These are phyloP conservation scores for Rhynchospora tenuis DNA, from an alignment of 176 grass and related monocot species.

Conservation along the genomic window DNA sequence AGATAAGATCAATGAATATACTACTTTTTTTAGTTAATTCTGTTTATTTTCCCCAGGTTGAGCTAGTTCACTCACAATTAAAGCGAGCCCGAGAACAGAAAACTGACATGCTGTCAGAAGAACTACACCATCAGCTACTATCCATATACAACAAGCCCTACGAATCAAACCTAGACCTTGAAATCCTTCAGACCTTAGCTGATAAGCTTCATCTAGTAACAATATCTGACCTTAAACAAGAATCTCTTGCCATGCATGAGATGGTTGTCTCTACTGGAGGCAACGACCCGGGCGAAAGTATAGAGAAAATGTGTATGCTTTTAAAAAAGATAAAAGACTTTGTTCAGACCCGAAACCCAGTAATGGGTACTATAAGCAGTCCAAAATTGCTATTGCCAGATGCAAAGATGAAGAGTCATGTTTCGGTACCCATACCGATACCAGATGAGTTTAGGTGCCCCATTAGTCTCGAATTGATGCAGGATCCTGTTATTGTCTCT, in stretches of 20 bases:
- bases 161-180: conserved; percentile 34
- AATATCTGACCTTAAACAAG: conserved; percentile 84
- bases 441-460: conserved; percentile 93
- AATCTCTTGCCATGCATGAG: conserved; percentile 92
- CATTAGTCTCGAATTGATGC: conserved; percentile 92
- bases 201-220: conserved; percentile 63
- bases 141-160: conserved; percentile 61
- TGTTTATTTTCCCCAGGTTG: conserved; percentile 48
- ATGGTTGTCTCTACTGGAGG: conserved; percentile 70
- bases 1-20: no score
- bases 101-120: conserved; percentile 42
- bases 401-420: not conserved
- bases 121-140: conserved; percentile 51
- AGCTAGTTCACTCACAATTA: conserved; percentile 75
- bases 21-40: not conserved
- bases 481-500: conserved; percentile 87
- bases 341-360: conserved; percentile 78
- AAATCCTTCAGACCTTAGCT: conserved; percentile 51
- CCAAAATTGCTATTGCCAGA: conserved; percentile 27
- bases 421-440: conserved; percentile 31
- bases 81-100: conserved; percentile 73
- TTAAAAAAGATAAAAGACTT: conserved; percentile 98
- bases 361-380: conserved; percentile 52
- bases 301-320: conserved; percentile 93
- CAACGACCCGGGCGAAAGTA: conserved; percentile 67